Percentiles rank a stretch among this genome's conserved stretches.
Conservation (phyloP, 331 rosid species). For the Cucumis variabilis region DNA sequence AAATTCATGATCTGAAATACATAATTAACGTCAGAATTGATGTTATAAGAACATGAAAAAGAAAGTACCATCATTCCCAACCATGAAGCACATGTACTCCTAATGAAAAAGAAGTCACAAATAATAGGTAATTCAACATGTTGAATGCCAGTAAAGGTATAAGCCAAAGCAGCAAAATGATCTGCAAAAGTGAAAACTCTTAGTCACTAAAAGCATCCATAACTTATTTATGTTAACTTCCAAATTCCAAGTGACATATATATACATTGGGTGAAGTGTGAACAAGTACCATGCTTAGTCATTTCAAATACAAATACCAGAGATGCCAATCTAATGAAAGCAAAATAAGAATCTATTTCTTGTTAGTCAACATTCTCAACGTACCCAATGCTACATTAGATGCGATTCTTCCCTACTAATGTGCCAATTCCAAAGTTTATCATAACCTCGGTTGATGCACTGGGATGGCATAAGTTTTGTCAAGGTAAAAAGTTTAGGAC, state of each 20-base stretch:
- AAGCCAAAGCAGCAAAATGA: slow-evolving; percentile 57
- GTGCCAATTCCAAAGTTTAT: too few species aligned
- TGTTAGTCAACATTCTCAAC: not conserved
- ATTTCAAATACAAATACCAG: slow-evolving; percentile 16
- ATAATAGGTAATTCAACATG: slow-evolving; percentile 60
- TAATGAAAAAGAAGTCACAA: slow-evolving; percentile 54
- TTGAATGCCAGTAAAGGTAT: slow-evolving; percentile 60
- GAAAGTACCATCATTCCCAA: slow-evolving; percentile 63
- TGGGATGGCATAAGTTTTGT: too few species aligned
- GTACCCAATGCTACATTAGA: too few species aligned
- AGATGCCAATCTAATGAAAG: not conserved
- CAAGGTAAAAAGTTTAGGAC: too few species aligned
- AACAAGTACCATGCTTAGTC: not conserved
- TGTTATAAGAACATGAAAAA: slow-evolving; percentile 3
- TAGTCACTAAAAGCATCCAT: not conserved
- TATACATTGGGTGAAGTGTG: not conserved
- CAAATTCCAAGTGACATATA: not conserved
- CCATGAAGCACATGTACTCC: slow-evolving; percentile 62
- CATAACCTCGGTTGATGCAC: too few species aligned
- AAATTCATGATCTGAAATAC: slow-evolving; percentile 3
- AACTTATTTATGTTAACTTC: not conserved
- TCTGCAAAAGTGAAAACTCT: slow-evolving; percentile 43
- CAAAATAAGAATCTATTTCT: not conserved
- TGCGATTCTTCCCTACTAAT: too few species aligned
- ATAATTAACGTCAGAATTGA: not conserved